Conservation (phyloP, 2,329 filamentous ascomycete species). For the Pyrenochaeta sp. region DNA sequence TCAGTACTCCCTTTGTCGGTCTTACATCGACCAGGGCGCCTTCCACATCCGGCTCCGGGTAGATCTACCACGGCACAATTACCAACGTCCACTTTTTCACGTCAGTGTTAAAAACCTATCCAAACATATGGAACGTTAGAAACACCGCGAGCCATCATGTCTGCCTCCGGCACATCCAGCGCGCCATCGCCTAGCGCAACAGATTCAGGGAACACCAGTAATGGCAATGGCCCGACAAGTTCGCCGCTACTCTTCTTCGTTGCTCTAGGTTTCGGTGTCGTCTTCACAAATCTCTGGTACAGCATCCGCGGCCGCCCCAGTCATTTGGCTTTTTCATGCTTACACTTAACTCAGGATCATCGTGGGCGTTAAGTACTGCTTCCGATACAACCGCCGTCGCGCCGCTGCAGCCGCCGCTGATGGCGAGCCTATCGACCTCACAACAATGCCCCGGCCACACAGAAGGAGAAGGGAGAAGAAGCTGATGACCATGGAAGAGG, state of each 20-base stretch:
- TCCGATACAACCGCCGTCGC: slow-evolving; percentile 95
- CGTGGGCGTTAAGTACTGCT: slow-evolving; percentile 99
- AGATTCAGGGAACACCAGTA: slow-evolving; percentile 13
- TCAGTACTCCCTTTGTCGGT: slow-evolving; percentile 3
- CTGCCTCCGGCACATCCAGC: slow-evolving; percentile 6
- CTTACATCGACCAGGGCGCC: slow-evolving; percentile 7
- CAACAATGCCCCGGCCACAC: slow-evolving; percentile 84
- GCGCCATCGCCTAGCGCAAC: slow-evolving; percentile 10
- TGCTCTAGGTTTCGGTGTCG: slow-evolving; percentile 93
- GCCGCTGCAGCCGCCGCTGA: slow-evolving; percentile 78
- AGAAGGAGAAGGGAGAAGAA: slow-evolving; percentile 95
- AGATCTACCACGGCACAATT: neutral
- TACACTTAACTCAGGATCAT: slow-evolving; percentile 78
- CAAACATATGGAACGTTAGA: slow-evolving; percentile 18
- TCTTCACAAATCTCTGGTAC: slow-evolving; percentile 98
- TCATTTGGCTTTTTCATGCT: slow-evolving; percentile 19
- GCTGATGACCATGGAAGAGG: slow-evolving; percentile 98
- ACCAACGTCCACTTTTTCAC: slow-evolving; percentile 2
- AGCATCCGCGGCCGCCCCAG: slow-evolving; percentile 37
- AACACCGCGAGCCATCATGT: slow-evolving; percentile 14
- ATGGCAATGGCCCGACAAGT: slow-evolving; percentile 64
- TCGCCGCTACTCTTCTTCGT: slow-evolving; percentile 91
- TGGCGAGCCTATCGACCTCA: slow-evolving; percentile 83
- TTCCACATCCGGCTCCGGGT: slow-evolving; percentile 14
- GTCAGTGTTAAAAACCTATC: neutral